A percentile compares a stretch with the other conserved stretches of the same genome.
phyloP scores from a whole-genome alignment of 2,329 filamentous ascomycete species.

The Pochonia chlamydosporia region DNA sequence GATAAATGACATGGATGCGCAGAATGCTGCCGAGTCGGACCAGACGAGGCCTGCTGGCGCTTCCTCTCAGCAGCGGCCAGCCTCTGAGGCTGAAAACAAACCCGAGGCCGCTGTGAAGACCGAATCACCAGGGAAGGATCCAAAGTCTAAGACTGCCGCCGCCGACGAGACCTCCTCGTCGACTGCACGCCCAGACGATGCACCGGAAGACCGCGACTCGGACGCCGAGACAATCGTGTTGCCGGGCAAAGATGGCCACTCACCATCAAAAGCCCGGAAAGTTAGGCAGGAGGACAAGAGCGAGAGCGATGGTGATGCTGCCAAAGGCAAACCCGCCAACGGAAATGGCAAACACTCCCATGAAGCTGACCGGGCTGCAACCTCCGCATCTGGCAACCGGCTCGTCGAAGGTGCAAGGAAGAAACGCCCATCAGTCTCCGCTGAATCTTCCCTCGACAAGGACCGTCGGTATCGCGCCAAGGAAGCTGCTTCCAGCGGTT shows the following conservation, averaged over 20 bases:
- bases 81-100: conserved; percentile 17
- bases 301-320: conserved; percentile 44
- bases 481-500: conserved; percentile 45
- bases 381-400: conserved; percentile 27
- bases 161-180: conserved; percentile 5
- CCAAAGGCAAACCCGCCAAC: conserved; percentile 22
- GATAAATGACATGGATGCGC: conserved; percentile 65
- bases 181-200: conserved; percentile 26
- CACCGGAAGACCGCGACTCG: conserved; percentile 53
- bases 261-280: conserved; percentile 58
- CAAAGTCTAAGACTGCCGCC: conserved; percentile 3
- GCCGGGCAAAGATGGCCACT: conserved; percentile 58
- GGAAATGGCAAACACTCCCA: conserved; percentile 25
- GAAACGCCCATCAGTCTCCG: conserved; percentile 37
- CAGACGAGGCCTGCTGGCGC: conserved; percentile 52
- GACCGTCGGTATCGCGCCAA: conserved; percentile 36
- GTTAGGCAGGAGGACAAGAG: conserved; percentile 60
- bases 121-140: conserved; percentile 11
- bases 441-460: conserved; percentile 28
- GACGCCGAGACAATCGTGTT: conserved; percentile 69
- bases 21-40: conserved; percentile 60
- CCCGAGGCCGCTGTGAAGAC: conserved; percentile 8
- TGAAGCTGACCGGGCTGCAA: conserved; percentile 27
- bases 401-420: conserved; percentile 35
- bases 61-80: conserved; percentile 40